Conservation (phyloP, 306 rosid species). For the Luffa aegyptiaca region DNA sequence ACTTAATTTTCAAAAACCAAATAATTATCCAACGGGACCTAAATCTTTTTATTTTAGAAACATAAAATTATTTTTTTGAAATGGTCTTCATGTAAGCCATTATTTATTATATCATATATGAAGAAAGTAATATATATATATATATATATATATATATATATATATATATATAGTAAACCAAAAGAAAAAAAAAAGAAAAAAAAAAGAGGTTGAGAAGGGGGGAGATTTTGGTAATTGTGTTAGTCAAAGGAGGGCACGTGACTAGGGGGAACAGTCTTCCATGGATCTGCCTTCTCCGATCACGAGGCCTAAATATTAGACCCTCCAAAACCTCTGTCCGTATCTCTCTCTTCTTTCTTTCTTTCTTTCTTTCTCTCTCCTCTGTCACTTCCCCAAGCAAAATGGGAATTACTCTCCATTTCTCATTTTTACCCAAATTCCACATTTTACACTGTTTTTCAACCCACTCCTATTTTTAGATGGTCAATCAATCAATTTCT, state of each 20-base stretch:
- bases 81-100: too few relatives aligned
- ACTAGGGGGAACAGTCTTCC: constrained; percentile 90
- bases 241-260: constrained; percentile 91
- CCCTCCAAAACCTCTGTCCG: constrained; percentile 64
- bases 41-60: too few relatives aligned
- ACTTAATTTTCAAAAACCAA: too few relatives aligned
- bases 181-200: background rate
- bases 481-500: too few relatives aligned
- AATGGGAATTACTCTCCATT: constrained; percentile 41
- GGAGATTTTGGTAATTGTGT: constrained; percentile 36
- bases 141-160: too few relatives aligned
- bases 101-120: too few relatives aligned
- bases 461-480: background rate
- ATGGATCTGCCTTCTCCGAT: constrained; percentile 97
- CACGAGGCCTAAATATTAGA: constrained; percentile 56
- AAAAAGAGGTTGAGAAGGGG: background rate
- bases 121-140: too few relatives aligned
- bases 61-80: too few relatives aligned
- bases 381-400: constrained; percentile 44
- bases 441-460: too few relatives aligned
- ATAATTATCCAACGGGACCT: too few relatives aligned
- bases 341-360: constrained; percentile 48
- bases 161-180: too few relatives aligned
- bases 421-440: background rate
- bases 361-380: constrained; percentile 37